Base-by-base conservation (phyloP, 176 grass and related monocot genomes). In the Pontederia paniculata region DNA sequence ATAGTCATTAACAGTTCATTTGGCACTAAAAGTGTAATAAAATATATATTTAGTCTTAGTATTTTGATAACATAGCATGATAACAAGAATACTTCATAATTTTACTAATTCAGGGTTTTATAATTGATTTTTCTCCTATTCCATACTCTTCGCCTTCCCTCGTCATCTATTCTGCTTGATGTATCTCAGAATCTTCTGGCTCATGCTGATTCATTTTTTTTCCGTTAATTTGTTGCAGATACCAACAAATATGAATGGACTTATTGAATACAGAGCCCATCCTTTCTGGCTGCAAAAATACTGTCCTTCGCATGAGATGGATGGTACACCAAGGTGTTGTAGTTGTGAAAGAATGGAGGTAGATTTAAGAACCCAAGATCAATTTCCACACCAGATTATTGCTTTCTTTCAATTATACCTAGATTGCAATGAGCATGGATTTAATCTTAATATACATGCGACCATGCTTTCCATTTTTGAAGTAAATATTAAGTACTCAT, bases 311-410 rank as follows among this genome's bases (percentile, higher is more conserved):
- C 94, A 98, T 84, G 80, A 93, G 66, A 77, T 84, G 69, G 87
- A 98, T 75, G 78, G 70, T 42, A 91, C 94, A 79, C 94, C 94
- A 66, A 84, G 87, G 66, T 98, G 94, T 45, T 98, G 94, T 52
- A 93, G 93, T 59, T 98, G 94, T 73, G 83, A 98, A 74, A 81
- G 87, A 88, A 91, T 91, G 87, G 87, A 91, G 83, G 94, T 98
- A 72, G 20, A 42, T 66, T 47, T 67, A 45, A 76, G 21, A 16
- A 21, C 47, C 9, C 3, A 63, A 48, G 10, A 63, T 63, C 41
- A 63, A 8, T 23, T 59, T n/a, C 42, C 42, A n/a, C 8, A 59
- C n/a, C 10, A 37, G 28, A 37, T 20, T 12, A 5, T 45, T 23
- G 16, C 23, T 25, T 65, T 20, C 5, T 9, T 1, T 42, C 3